Base-by-base conservation (phyloP, 2,329 filamentous ascomycete species). In the Blumeria hordei region DNA sequence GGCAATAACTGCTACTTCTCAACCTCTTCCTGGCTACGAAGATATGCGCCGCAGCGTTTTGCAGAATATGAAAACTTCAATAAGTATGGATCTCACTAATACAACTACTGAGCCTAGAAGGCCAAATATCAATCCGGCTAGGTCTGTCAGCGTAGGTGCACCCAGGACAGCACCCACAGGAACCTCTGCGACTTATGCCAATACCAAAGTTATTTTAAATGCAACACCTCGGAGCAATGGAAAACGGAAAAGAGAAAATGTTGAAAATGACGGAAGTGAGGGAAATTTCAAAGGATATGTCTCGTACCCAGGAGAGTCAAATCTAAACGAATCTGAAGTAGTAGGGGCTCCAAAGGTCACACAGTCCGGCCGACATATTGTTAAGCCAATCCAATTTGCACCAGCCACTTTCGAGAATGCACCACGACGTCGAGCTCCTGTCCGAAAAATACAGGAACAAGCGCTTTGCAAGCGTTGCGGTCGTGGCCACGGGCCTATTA, bases 291-390 rank as follows among this genome's bases (percentile, higher is more conserved):
- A 43, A n/a, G 10, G 18, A n/a, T 57, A 60, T 45, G 63, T 66
- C 61, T 65, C 62, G 6, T 54, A 66, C 14, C 63, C 63, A 21
- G 66, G 65, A 52, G 68, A 69, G 54, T 69, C 66, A 8, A 65
- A 68, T 54, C 64, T 68, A 3, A 64, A 65, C 16, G 61, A 59
- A 54, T 58, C 60, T 14, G 69, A 68, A 52, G 68, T 68, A 39
- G 72, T 75, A 58, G 60, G 61, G 44, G 69, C 76, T 16, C 74
- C 76, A 3, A 84, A 78, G 34, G 80, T 76, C 64, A 88, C 84
- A 9, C 85, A 86, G 64, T 88, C 83, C 18, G 85, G 85, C 39
- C 76, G 85, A 58, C 78, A 81, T 57, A 75, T 87, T 37, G 78
- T 76, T 58, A 82, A 81, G 67, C 77, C 83, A 49, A 69, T 78